Conservation (phyloP, 345 rosid genomes). For the Reutealis trisperma region DNA sequence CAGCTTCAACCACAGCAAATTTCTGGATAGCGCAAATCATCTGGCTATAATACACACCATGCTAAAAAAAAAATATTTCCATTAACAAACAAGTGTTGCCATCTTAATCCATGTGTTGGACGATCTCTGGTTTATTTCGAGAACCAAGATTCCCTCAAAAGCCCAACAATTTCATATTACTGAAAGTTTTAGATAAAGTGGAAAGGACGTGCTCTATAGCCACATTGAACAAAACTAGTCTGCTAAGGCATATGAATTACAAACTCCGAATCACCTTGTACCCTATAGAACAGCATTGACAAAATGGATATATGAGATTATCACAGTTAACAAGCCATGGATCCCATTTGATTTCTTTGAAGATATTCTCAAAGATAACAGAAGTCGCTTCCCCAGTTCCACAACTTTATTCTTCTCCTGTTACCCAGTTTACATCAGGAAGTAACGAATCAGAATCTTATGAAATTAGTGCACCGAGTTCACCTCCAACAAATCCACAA, state of each 20-base stretch:
- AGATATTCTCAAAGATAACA: neutral
- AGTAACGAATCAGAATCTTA: conserved; percentile 1
- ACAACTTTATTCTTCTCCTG: neutral
- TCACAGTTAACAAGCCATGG: neutral
- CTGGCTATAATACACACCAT: neutral
- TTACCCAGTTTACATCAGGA: neutral
- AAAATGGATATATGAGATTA: neutral
- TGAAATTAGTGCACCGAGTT: neutral
- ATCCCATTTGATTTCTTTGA: neutral
- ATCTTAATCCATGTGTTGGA: neutral
- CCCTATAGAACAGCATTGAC: neutral
- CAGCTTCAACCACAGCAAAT: neutral
- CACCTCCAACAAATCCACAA: neutral
- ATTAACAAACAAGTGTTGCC: neutral
- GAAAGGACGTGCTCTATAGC: neutral
- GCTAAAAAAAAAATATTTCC: neutral
- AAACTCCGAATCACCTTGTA: neutral
- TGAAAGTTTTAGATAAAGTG: neutral
- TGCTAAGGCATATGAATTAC: neutral
- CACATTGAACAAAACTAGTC: neutral
- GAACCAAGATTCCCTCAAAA: neutral
- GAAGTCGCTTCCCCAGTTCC: neutral
- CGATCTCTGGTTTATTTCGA: neutral
- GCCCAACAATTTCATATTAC: neutral
- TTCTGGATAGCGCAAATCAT: neutral